Conservation (phyloP, 257 asterid species). For the Przewalskia tangutica region DNA sequence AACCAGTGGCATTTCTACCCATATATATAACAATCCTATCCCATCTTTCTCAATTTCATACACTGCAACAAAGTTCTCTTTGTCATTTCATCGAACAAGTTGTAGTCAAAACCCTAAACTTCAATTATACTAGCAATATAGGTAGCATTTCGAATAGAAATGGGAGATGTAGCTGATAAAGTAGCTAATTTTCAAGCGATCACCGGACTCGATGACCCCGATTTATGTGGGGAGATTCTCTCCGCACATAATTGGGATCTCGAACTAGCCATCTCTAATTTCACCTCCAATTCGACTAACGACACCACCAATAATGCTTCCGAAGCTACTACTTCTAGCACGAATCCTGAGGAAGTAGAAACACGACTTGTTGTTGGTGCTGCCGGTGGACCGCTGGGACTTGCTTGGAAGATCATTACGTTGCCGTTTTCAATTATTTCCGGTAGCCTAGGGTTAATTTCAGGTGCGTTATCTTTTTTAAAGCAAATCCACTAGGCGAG, state of each 20-base stretch:
- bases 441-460: conserved; percentile 64
- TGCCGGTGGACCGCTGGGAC: conserved; percentile 47
- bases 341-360: conserved; percentile 7
- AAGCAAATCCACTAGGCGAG: too few relatives aligned
- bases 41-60: too few relatives aligned
- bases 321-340: neutral
- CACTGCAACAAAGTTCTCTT: neutral
- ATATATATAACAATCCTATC: neutral
- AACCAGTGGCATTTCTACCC: neutral
- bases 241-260: conserved; percentile 96
- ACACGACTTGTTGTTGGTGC: conserved; percentile 33
- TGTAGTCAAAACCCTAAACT: conserved; percentile 7
- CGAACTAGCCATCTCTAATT: conserved; percentile 68
- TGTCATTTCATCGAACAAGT: neutral
- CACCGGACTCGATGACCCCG: conserved; percentile 78
- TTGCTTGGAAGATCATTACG: conserved; percentile 75
- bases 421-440: conserved; percentile 84
- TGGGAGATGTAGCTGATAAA: conserved; percentile 86
- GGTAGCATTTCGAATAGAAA: neutral
- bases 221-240: conserved; percentile 81
- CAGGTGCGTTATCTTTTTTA: conserved; percentile 29
- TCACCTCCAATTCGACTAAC: conserved; percentile 21
- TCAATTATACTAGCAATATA: neutral
- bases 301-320: neutral
- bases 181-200: conserved; percentile 81